A percentile compares a stretch with the other conserved stretches of the same genome.
phyloP scores from a whole-genome alignment of 768 basidiomycete genomes.

The Hygrophoropsis aurantiaca region DNA sequence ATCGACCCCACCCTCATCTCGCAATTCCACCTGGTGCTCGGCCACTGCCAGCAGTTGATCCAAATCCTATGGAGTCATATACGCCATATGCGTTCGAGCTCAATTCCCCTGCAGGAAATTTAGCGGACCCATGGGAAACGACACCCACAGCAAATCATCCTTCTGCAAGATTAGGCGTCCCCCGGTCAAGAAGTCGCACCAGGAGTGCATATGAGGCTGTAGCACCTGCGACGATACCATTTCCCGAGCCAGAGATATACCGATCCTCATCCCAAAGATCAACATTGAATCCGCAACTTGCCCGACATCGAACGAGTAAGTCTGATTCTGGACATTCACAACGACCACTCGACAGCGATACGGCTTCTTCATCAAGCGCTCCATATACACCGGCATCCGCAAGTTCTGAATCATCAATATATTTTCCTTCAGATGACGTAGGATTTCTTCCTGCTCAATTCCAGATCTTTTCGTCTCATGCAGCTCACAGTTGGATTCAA shows the following conservation, averaged over 20 bases:
- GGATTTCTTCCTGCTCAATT: constrained; percentile 25
- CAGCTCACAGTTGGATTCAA: constrained; percentile 24
- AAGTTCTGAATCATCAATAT: constrained; percentile 25
- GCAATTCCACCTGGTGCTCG: constrained; percentile 37
- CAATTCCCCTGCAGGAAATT: constrained; percentile 16
- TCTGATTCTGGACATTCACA: constrained; percentile 33
- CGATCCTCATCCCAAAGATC: constrained; percentile 43
- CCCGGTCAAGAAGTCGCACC: constrained; percentile 35
- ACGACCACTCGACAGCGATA: constrained; percentile 10
- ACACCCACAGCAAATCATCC: constrained; percentile 25
- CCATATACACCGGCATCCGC: constrained; percentile 37
- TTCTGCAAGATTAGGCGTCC: constrained; percentile 15
- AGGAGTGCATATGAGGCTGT: constrained; percentile 34
- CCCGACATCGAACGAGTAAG: constrained; percentile 38
- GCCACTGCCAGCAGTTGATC: constrained; percentile 31
- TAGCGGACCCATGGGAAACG: constrained; percentile 36
- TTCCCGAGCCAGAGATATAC: constrained; percentile 55
- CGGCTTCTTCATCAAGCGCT: constrained; percentile 21
- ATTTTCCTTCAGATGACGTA: constrained; percentile 39
- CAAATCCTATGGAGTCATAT: constrained; percentile 26
- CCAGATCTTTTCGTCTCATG: constrained; percentile 13
- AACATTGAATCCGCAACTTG: constrained; percentile 21
- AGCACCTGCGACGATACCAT: constrained; percentile 30
- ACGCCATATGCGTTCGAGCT: constrained; percentile 32
- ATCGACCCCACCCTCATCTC: constrained; percentile 35